Percentiles rank a stretch among this genome's conserved stretches.
Evolutionary conservation across 768 basidiomycete genomes (phyloP).

Genomic region (Suillus fuscotomentosus): DNA sequence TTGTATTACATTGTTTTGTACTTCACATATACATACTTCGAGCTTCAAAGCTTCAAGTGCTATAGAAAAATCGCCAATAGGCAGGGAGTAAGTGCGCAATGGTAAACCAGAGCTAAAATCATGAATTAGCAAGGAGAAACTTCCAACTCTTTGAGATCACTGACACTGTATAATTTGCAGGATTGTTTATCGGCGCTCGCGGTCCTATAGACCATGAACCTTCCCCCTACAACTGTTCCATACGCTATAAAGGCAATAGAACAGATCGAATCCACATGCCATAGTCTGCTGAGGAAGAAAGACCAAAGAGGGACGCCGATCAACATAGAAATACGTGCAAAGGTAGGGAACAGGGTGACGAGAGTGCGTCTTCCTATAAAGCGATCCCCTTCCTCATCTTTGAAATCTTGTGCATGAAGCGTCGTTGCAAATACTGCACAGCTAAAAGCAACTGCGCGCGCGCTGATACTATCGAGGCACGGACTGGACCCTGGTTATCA

Average conservation of each 20-base stretch:
- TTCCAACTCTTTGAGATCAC: background rate
- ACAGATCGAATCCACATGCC: conserved; percentile 1
- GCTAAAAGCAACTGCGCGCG: conserved; percentile 24
- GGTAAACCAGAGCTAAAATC: conserved; percentile 4
- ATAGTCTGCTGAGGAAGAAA: conserved; percentile 5
- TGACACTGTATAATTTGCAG: conserved; percentile 9
- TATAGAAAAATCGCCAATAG: conserved; percentile 12
- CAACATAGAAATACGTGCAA: conserved; percentile 6
- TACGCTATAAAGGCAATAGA: conserved; percentile 3
- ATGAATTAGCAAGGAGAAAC: background rate
- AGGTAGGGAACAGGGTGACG: conserved; percentile 34
- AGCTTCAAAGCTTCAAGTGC: background rate
- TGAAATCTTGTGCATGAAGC: conserved; percentile 20
- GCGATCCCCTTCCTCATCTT: conserved; percentile 36
- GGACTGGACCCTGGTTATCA: conserved; percentile 10
- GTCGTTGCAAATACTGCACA: conserved; percentile 25
- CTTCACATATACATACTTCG: too few relatives aligned
- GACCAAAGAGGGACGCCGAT: conserved; percentile 9
- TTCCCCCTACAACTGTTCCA: conserved; percentile 2
- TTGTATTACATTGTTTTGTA: too few relatives aligned
- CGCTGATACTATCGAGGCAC: conserved; percentile 7
- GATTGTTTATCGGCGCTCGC: conserved; percentile 5
- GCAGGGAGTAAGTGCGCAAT: conserved; percentile 7
- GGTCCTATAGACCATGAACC: conserved; percentile 2
- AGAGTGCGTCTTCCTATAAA: conserved; percentile 31